phyloP scores from a whole-genome alignment of 2,329 filamentous ascomycete species.

The Massarina eburnea region DNA sequence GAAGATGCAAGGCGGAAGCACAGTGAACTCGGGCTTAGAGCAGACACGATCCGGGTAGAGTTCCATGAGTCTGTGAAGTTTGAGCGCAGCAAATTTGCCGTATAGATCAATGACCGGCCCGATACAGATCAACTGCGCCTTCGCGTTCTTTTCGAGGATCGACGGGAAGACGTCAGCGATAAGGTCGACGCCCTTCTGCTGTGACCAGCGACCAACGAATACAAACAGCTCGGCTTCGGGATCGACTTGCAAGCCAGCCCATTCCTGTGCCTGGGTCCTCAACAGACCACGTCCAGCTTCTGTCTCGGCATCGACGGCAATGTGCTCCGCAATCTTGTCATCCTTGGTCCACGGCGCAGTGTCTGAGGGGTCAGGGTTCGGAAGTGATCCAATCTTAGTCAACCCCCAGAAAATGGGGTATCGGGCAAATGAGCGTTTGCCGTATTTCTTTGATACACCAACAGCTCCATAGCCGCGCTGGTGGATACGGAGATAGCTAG shows the following conservation, averaged over 20 bases:
- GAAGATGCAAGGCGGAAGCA: slow-evolving; percentile 67
- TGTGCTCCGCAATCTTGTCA: slow-evolving; percentile 52
- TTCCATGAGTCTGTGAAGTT: slow-evolving; percentile 65
- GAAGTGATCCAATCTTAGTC: slow-evolving; percentile 60
- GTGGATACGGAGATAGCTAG: slow-evolving; percentile 66
- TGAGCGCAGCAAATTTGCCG: slow-evolving; percentile 67
- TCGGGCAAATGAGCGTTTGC: slow-evolving; percentile 65
- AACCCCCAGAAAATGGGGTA: slow-evolving; percentile 72
- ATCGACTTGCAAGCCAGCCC: slow-evolving; percentile 64
- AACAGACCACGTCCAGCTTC: slow-evolving; percentile 58
- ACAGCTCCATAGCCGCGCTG: slow-evolving; percentile 70
- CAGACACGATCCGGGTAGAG: slow-evolving; percentile 66
- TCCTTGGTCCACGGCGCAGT: slow-evolving; percentile 62
- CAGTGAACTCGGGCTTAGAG: slow-evolving; percentile 69
- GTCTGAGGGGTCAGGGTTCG: slow-evolving; percentile 67
- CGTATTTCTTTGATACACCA: slow-evolving; percentile 69
- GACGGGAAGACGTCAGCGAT: slow-evolving; percentile 69
- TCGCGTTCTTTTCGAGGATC: slow-evolving; percentile 61
- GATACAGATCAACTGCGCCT: slow-evolving; percentile 64
- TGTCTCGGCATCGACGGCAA: slow-evolving; percentile 56
- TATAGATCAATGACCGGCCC: slow-evolving; percentile 69
- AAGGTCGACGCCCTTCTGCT: slow-evolving; percentile 69
- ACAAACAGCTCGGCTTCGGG: slow-evolving; percentile 65
- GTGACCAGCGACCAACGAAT: slow-evolving; percentile 69
- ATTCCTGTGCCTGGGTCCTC: slow-evolving; percentile 65